Evolutionary conservation across 2,329 filamentous ascomycete species (phyloP).

Genomic region (Aplosporella prunicola): DNA sequence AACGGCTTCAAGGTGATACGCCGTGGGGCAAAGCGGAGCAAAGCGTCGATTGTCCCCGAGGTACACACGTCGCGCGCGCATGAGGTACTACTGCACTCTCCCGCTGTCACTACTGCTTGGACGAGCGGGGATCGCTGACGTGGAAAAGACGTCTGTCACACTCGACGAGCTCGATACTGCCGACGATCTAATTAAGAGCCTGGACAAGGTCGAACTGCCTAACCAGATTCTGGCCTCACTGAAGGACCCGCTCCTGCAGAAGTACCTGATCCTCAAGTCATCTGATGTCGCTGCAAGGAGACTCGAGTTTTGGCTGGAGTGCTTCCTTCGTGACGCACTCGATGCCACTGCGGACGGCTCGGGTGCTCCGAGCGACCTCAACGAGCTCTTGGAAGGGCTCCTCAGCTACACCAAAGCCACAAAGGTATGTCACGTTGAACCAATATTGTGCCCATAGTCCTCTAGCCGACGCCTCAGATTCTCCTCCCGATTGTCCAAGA

Average conservation of each 20-base stretch:
- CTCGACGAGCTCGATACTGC: conserved; percentile 71
- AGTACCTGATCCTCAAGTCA: conserved; percentile 51
- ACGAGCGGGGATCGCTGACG: too few species aligned
- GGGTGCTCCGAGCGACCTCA: conserved; percentile 17
- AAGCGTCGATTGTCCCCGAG: conserved; percentile 46
- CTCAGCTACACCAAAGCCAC: conserved; percentile 24
- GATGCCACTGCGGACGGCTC: conserved; percentile 11
- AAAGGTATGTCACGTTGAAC: conserved; percentile 20
- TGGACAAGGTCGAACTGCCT: conserved; percentile 72
- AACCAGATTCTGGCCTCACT: conserved; percentile 73
- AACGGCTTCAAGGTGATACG: conserved; percentile 56
- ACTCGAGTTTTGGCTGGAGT: conserved; percentile 25
- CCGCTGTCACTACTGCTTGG: neutral
- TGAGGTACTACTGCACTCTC: conserved; percentile 37
- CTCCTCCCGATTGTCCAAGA: conserved; percentile 21
- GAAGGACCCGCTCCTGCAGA: conserved; percentile 67
- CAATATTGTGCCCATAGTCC: neutral
- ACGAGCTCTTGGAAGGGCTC: conserved; percentile 25
- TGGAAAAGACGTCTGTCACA: conserved; percentile 31
- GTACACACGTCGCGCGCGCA: conserved; percentile 67
- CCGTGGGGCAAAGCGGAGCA: conserved; percentile 40
- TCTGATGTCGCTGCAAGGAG: conserved; percentile 20
- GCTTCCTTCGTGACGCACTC: conserved; percentile 5
- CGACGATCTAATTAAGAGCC: conserved; percentile 56
- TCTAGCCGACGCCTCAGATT: conserved; percentile 14